These are phyloP conservation scores for Monosporascus sp. DNA, from an alignment of 2,329 filamentous ascomycete genomes.

Conservation along the genomic window DNA sequence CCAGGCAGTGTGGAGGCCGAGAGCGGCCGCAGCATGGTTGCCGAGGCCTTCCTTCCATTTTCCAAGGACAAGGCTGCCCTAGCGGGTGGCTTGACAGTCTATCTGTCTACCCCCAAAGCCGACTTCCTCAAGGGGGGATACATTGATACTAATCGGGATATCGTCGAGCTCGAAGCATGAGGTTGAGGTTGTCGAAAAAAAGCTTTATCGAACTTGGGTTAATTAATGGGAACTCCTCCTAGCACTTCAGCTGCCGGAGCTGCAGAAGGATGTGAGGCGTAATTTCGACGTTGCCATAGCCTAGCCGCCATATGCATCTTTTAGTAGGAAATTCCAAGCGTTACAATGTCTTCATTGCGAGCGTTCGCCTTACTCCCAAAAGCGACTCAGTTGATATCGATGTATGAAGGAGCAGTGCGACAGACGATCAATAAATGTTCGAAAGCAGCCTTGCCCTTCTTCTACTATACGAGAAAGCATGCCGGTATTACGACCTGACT, in stretches of 20 bases:
- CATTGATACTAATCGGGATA: constrained; percentile 31
- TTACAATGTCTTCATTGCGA: no score
- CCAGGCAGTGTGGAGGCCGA: constrained; percentile 21
- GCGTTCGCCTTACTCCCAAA: no score
- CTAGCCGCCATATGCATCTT: no score
- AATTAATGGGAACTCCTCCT: neutral
- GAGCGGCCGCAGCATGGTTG: constrained; percentile 11
- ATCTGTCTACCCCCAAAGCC: constrained; percentile 22
- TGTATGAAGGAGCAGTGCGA: no score
- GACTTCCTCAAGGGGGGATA: constrained; percentile 29
- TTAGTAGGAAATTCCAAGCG: no score
- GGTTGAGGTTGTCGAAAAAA: constrained; percentile 21
- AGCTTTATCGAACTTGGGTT: constrained; percentile 10
- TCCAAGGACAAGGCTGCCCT: constrained; percentile 26
- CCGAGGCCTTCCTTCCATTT: constrained; percentile 17
- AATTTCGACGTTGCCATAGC: no score
- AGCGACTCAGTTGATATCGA: no score
- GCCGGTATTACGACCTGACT: no score
- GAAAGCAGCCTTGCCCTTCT: no score
- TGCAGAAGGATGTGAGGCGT: neutral
- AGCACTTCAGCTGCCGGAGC: neutral
- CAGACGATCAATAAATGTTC: no score
- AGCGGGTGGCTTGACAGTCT: constrained; percentile 26
- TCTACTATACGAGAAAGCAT: no score
- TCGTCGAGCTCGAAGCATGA: constrained; percentile 26